Percentiles rank a stretch among this genome's conserved stretches.
Evolutionary conservation across 1,284 basidiomycete species (phyloP).

Genomic region (Sutorius eximius): DNA sequence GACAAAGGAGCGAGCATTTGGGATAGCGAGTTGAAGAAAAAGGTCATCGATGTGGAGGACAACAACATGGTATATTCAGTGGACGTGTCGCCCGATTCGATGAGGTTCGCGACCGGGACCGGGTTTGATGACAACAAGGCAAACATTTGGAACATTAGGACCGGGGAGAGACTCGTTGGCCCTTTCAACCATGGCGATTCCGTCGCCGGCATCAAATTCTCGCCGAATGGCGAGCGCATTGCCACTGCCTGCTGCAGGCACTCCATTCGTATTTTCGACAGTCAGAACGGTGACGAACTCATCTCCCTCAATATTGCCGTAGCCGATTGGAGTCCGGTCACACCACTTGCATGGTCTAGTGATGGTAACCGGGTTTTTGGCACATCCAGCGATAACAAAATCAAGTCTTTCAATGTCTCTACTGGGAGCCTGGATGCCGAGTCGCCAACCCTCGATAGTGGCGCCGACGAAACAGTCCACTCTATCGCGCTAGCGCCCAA

Average conservation of each 20-base stretch:
- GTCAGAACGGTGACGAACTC: background rate
- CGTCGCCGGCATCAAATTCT: too few relatives aligned
- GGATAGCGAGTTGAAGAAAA: background rate
- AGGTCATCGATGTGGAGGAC: too few relatives aligned
- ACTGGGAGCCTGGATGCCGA: background rate
- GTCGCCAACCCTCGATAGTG: background rate
- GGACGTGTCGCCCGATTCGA: background rate
- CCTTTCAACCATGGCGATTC: too few relatives aligned
- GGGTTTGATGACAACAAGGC: background rate
- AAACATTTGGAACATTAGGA: background rate
- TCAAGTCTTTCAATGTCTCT: background rate
- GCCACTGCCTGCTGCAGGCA: too few relatives aligned
- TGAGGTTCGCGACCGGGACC: background rate
- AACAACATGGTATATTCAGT: too few relatives aligned
- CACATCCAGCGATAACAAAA: background rate
- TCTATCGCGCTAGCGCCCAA: background rate
- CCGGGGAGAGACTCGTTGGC: too few relatives aligned
- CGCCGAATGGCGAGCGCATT: too few relatives aligned
- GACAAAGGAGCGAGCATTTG: background rate
- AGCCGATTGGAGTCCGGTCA: fast-evolving
- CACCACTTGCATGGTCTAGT: background rate
- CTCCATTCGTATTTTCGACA: background rate
- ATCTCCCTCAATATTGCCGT: background rate
- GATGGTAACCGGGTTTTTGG: background rate
- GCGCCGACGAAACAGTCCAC: background rate